phyloP scores from a whole-genome alignment of 441 rosid species.

The Jatropha podagrica region DNA sequence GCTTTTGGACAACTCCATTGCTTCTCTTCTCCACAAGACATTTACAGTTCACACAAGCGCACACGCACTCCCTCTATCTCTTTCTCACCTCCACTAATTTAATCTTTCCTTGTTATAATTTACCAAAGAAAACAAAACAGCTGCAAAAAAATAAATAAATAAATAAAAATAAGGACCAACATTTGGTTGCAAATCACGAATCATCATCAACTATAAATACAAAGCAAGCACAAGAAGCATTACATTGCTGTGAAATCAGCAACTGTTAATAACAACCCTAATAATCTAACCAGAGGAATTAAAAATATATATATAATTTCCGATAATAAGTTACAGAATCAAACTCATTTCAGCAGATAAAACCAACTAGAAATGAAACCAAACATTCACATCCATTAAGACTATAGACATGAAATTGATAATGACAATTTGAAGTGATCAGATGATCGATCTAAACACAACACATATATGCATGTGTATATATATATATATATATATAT shows the following conservation, averaged over 20 bases:
- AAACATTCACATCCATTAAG: not conserved
- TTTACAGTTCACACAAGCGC: conserved; percentile 34
- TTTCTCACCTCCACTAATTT: conserved; percentile 2
- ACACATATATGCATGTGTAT: not conserved
- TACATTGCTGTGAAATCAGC: not conserved
- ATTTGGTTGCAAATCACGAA: not conserved
- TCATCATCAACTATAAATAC: not conserved
- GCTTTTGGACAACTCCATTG: conserved; percentile 79
- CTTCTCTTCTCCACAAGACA: conserved; percentile 62
- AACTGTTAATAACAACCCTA: not conserved
- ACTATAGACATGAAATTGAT: not conserved
- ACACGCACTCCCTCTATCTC: not conserved
- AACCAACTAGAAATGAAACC: not conserved
- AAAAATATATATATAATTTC: not conserved
- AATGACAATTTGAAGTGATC: conserved; percentile 13
- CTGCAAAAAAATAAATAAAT: conserved; percentile 18
- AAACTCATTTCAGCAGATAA: not conserved
- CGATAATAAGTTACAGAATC: not conserved
- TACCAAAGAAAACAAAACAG: conserved; percentile 16
- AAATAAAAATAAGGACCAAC: conserved; percentile 9
- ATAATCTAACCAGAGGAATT: not conserved
- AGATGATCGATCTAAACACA: conserved; percentile 12
- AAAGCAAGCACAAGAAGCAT: not conserved
- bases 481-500: not conserved
- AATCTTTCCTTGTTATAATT: conserved; percentile 24